Evolutionary conservation across 768 basidiomycete genomes (phyloP), one percentile per base, ranked within the genome.

Genomic region (Collybiopsis luxurians): DNA sequence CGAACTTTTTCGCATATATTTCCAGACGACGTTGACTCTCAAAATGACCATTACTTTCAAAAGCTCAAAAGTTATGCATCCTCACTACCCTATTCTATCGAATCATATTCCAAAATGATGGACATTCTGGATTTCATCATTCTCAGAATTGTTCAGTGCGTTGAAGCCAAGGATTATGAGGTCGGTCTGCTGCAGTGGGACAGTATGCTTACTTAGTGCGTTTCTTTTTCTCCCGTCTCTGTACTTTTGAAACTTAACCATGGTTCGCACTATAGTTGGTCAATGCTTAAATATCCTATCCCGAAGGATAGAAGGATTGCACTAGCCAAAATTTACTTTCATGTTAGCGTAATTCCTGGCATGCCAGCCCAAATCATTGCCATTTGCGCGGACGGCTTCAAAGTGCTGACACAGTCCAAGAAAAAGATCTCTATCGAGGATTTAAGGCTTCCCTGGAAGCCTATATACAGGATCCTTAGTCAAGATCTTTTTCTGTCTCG

Each of bases 231-330:
- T 10, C 17, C 2, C 1, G 21, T 12, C 5, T 23, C 15, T 36
- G 9, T 43, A 3, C 54, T 52, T 43, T 60, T 0, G 21, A 27
- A 36, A 13, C 50, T 34, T 17, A 30, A 3, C 17, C 6, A 36
- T 40, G 59, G n/a, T 56, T 68, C 57, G 64, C 39, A 28, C 38
- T 57, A 3, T 63, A 92, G 90, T 66, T 94, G 92, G 91, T 70
- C 73, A 44, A 86, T 86, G 75, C 79, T 95, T 68, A 90, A 92
- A 66, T 94, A 93, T 66, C 92, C 90, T 34, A 86, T 95, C 64
- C 90, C 90, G 55, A 87, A 88, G 66, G 84, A 85, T 59, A 87
- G 84, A 63, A 79, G 92, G 55, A 83, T 93, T 53, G 76, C 73
- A 40, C 75, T 95, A 28, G 85, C 87, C 46, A 88, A 84, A 69